Conservation (phyloP, 169 alveolate genomes). For the Fabrea salina region DNA sequence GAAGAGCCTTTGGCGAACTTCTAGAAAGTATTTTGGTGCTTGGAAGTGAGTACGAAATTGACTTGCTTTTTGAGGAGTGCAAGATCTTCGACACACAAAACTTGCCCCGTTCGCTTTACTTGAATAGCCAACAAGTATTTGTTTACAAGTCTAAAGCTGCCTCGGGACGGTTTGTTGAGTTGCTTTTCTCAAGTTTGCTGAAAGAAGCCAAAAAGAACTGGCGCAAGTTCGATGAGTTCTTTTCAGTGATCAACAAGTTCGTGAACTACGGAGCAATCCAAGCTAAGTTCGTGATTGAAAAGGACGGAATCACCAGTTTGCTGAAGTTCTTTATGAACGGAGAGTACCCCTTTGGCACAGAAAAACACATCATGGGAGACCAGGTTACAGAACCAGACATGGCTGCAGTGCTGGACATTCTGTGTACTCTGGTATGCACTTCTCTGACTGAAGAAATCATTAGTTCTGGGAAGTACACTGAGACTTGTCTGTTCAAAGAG, state of each 20-base stretch:
- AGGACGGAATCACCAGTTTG: neutral
- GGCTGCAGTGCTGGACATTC: neutral
- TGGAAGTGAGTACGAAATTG: constrained; percentile 45
- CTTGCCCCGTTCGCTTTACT: neutral
- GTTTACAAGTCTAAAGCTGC: constrained; percentile 10
- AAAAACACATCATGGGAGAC: neutral
- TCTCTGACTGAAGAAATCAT: neutral
- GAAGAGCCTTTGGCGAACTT: constrained; percentile 36
- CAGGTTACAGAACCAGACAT: neutral
- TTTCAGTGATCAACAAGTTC: constrained; percentile 39
- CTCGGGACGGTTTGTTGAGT: constrained; percentile 44
- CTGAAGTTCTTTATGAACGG: neutral
- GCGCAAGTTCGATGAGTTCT: constrained; percentile 53
- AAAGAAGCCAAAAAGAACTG: constrained; percentile 41
- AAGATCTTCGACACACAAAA: neutral
- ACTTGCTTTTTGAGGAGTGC: constrained; percentile 33
- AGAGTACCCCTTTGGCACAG: neutral
- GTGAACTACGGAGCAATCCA: neutral
- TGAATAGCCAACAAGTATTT: neutral
- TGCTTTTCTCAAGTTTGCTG: constrained; percentile 37
- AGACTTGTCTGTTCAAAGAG: neutral
- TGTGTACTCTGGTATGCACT: neutral
- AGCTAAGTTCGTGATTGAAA: neutral
- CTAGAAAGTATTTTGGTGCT: constrained; percentile 33
- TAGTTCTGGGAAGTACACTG: neutral